Evolutionary conservation across 2,329 filamentous ascomycete genomes (phyloP), one percentile per base, ranked within the genome.

Genomic region (Aspergillus hiratsukae): DNA sequence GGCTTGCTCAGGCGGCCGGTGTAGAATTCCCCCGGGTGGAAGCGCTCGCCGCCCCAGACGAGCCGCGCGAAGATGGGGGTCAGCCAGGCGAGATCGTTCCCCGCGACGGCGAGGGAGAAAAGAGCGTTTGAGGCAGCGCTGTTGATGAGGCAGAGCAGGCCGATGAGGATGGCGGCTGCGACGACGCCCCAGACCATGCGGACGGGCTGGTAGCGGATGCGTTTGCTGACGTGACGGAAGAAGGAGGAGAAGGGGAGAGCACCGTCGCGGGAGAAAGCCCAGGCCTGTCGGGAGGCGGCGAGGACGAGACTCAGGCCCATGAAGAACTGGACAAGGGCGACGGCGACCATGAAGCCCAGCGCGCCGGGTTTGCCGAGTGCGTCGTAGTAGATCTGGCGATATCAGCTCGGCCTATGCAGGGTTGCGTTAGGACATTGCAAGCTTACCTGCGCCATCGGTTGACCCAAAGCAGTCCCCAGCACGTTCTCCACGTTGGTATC

Each of bases 181-280:
- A 80, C 79, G 49, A 80, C 81, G 17, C 80, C 82, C 78, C 83
- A 84, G 58, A 85, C 73, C 27, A 81, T 78, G 48, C 82, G 78
- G 17, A 85, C 72, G 0, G 83, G 83, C 49, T 84, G 85, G 62
- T 80, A 83, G 25, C 80, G 81, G 48, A 84, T 76, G 11, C 71
- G 73, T 59, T 78, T 77, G 60, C 77, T 81, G 63, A 86, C 81
- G 19, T 77, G 76, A 25, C 82, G 75, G 71, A 85, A 83, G 69
- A 81, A 85, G 17, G 61, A 68, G 11, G 80, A 83, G 64, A 85
- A 84, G 0, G 83, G 83, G 2, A 86, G 75, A 1, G 82, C 83
- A 6, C 81, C 82, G 61, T 86, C 83, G 27, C 83, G 78, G 11
- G 81, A 81, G 66, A 86, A 86, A 0, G 83, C 83, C 83, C 83